These are phyloP conservation scores for Colletotrichum sidae DNA, from an alignment of 2,329 filamentous ascomycete species.

Conservation along the genomic window DNA sequence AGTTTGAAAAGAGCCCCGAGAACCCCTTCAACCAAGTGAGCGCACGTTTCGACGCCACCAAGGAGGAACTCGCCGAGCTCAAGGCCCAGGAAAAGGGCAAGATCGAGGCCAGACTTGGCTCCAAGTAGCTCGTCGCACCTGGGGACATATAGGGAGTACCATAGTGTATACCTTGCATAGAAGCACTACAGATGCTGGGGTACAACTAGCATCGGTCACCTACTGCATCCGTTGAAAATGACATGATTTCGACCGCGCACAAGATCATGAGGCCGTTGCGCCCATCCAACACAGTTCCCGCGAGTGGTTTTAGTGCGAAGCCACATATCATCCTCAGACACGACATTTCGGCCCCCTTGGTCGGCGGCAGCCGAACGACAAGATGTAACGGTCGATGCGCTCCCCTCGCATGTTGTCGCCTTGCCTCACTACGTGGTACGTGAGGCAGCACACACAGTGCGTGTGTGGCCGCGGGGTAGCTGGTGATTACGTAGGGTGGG, in stretches of 20 bases:
- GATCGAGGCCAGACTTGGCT: slow-evolving; percentile 77
- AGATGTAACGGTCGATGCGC: not conserved
- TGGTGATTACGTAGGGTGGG: slow-evolving; percentile 17
- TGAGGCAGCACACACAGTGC: not conserved
- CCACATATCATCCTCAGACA: too few relatives aligned
- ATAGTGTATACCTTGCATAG: not conserved
- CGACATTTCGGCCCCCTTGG: too few relatives aligned
- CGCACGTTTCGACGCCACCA: slow-evolving; percentile 80
- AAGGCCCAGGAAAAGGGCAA: slow-evolving; percentile 75
- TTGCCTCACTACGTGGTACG: slow-evolving; percentile 1
- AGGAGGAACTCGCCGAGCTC: slow-evolving; percentile 79
- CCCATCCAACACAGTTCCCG: slow-evolving; percentile 1
- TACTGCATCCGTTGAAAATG: slow-evolving; percentile 7
- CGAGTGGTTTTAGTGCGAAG: too few relatives aligned
- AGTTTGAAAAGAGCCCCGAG: slow-evolving; percentile 94
- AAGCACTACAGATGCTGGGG: slow-evolving; percentile 4
- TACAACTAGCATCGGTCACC: slow-evolving; percentile 16
- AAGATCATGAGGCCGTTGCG: slow-evolving; percentile 22
- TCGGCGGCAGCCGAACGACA: too few relatives aligned
- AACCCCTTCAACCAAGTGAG: slow-evolving; percentile 94
- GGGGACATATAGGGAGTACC: too few relatives aligned
- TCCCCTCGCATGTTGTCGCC: slow-evolving; percentile 10
- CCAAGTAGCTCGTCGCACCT: slow-evolving; percentile 37
- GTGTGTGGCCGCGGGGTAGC: slow-evolving; percentile 21
- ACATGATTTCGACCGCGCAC: slow-evolving; percentile 17